These are phyloP conservation scores for Trichophyton schoenleinii DNA, from an alignment of 2,329 filamentous ascomycete species.

Conservation along the genomic window DNA sequence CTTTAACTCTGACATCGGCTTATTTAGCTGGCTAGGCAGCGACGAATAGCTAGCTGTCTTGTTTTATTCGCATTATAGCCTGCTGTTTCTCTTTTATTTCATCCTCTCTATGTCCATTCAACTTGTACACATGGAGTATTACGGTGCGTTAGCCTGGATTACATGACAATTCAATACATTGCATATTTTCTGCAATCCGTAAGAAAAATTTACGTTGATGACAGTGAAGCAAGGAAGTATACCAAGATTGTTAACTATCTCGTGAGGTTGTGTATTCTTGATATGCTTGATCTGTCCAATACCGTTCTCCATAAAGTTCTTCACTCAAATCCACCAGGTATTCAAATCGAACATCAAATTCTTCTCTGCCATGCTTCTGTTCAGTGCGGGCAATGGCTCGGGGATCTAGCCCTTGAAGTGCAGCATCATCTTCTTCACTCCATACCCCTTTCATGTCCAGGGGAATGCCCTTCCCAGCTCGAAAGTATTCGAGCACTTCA, in stretches of 20 bases:
- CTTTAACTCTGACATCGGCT: neutral
- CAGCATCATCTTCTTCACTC: conserved; percentile 35
- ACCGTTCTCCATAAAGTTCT: neutral
- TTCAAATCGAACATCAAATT: conserved; percentile 4
- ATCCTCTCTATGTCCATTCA: neutral
- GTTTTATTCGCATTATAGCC: neutral
- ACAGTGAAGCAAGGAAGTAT: neutral
- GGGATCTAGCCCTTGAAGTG: conserved; percentile 23
- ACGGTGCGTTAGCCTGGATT: neutral
- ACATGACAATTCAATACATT: neutral
- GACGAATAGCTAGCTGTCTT: neutral
- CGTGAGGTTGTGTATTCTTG: neutral
- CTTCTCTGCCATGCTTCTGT: conserved; percentile 32
- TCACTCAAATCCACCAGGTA: neutral
- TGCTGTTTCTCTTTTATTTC: neutral
- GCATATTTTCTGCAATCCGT: neutral
- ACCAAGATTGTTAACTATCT: neutral
- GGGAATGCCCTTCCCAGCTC: conserved; percentile 26
- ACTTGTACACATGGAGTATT: neutral
- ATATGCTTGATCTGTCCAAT: neutral
- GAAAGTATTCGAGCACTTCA: conserved; percentile 23
- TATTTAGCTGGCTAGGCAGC: neutral
- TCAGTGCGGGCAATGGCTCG: conserved; percentile 25
- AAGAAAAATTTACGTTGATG: neutral
- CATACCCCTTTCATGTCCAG: conserved; percentile 34